These are phyloP conservation scores for Phytophthora hibernalis DNA, from an alignment of 352 stramenopile genomes.

Conservation along the genomic window DNA sequence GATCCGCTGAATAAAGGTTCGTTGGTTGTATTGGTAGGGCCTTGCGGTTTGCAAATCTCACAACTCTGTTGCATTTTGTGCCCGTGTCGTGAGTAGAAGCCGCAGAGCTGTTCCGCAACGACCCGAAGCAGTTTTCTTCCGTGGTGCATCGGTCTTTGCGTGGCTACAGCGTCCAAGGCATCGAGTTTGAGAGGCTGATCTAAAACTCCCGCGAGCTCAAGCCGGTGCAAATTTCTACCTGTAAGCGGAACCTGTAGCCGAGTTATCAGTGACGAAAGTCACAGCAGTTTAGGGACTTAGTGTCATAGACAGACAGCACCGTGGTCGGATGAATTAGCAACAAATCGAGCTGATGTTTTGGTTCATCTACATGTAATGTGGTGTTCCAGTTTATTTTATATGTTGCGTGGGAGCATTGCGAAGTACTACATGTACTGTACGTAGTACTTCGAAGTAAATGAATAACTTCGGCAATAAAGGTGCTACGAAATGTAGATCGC, in stretches of 20 bases:
- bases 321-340: conserved; percentile 22
- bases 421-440: no score
- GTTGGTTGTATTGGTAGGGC: conserved; percentile 5
- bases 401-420: no score
- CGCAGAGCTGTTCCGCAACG: conserved; percentile 96
- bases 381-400: conserved; percentile 28
- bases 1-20: conserved; percentile 96
- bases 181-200: conserved; percentile 86
- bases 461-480: neutral
- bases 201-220: conserved; percentile 39
- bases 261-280: conserved; percentile 15
- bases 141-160: conserved; percentile 89
- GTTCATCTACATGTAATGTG: conserved; percentile 2
- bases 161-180: conserved; percentile 83
- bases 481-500: conserved; percentile 81
- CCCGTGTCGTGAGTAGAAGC: conserved; percentile 77
- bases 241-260: conserved; percentile 12
- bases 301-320: conserved; percentile 29
- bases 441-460: neutral
- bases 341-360: conserved; percentile 29
- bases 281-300: conserved; percentile 17
- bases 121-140: conserved; percentile 92
- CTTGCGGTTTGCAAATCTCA: conserved; percentile 7
- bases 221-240: conserved; percentile 9
- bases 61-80: neutral